These are phyloP conservation scores for Carpinus viminea DNA, from an alignment of 306 rosid species.

Conservation along the genomic window DNA sequence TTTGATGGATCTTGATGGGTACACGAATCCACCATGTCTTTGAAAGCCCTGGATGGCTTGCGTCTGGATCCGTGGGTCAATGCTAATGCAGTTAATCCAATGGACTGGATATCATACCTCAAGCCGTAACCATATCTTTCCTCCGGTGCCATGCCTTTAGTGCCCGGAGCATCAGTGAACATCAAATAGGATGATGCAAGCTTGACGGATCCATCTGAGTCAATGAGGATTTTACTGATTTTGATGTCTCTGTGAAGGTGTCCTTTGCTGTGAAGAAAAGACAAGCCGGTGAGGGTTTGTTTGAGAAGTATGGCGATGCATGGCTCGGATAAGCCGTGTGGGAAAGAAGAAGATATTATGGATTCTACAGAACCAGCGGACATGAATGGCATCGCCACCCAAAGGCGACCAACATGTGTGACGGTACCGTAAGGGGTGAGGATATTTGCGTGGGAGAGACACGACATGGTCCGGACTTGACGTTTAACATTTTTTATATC, in stretches of 20 bases:
- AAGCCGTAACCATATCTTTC: too few species aligned
- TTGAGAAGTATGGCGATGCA: constrained; percentile 53
- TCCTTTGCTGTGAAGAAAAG: constrained; percentile 70
- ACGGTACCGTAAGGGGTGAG: constrained; percentile 61
- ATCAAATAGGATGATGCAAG: constrained; percentile 12
- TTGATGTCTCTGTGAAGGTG: constrained; percentile 68
- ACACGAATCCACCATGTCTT: constrained; percentile 33
- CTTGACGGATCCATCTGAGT: constrained; percentile 48
- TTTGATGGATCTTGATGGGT: constrained; percentile 60
- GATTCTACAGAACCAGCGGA: constrained; percentile 62
- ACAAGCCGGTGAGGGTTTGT: constrained; percentile 47
- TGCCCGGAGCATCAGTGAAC: constrained; percentile 31
- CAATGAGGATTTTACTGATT: constrained; percentile 61
- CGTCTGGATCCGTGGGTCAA: too few species aligned
- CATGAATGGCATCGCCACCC: constrained; percentile 83
- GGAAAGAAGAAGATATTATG: constrained; percentile 51
- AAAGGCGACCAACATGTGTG: constrained; percentile 45
- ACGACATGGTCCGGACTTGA: constrained; percentile 47
- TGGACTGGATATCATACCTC: too few species aligned
- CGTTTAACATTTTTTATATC: constrained; percentile 23
- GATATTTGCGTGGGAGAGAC: constrained; percentile 62
- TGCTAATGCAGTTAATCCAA: too few species aligned
- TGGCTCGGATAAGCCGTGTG: constrained; percentile 45
- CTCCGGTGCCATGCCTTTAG: constrained; percentile 77
- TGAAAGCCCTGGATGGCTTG: background rate